Evolutionary conservation across 2,329 filamentous ascomycete genomes (phyloP).

Genomic region (Aureobasidium vineae): DNA sequence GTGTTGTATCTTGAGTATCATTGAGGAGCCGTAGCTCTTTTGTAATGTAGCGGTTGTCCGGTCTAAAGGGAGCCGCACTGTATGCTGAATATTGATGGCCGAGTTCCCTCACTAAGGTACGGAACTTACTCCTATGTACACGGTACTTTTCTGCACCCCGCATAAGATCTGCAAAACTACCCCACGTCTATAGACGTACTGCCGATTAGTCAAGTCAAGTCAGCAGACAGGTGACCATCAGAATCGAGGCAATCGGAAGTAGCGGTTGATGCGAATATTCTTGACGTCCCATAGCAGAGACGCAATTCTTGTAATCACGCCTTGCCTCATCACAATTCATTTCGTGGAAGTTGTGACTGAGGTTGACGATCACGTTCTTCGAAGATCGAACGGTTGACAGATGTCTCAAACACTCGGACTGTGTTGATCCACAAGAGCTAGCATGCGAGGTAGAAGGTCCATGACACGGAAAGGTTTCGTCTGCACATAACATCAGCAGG

Average conservation of each 20-base stretch:
- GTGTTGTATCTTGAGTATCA: not conserved
- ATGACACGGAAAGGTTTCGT: slow-evolving; percentile 40
- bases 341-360: too few species aligned
- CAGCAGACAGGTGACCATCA: not conserved
- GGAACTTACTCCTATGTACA: not conserved
- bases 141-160: not conserved
- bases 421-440: slow-evolving; percentile 5
- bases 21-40: not conserved
- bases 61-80: not conserved
- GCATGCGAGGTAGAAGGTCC: slow-evolving; percentile 38
- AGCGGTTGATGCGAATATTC: too few species aligned
- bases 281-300: too few species aligned
- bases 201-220: not conserved
- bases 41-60: not conserved
- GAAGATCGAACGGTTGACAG: too few species aligned
- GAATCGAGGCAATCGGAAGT: too few species aligned
- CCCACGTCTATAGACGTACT: not conserved
- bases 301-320: too few species aligned
- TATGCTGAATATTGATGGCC: not conserved
- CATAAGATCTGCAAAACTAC: not conserved
- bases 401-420: not conserved
- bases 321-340: too few species aligned
- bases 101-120: not conserved
- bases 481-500: slow-evolving; percentile 29
- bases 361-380: not conserved